These are phyloP conservation scores for Torrubiellomyces zombiae DNA, from an alignment of 2,329 filamentous ascomycete genomes.

Conservation along the genomic window DNA sequence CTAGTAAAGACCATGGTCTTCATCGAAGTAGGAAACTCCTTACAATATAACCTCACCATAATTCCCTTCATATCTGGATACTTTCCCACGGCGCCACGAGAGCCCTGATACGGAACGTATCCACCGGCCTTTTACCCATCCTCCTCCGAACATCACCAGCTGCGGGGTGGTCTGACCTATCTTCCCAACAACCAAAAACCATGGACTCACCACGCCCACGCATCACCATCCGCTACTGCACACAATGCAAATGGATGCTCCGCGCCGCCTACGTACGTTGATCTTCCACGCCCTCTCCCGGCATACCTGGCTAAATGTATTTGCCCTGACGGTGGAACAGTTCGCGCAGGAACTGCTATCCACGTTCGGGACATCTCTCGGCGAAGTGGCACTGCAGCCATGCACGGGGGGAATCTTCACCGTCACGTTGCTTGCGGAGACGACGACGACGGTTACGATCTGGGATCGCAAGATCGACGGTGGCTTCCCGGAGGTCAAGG, in stretches of 20 bases:
- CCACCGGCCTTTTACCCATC: no score
- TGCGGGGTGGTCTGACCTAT: no score
- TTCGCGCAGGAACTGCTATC: conserved; percentile 91
- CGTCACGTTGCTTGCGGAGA: conserved; percentile 54
- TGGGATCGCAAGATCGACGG: conserved; percentile 83
- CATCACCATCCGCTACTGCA: conserved; percentile 82
- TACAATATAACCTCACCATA: no score
- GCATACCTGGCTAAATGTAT: neutral
- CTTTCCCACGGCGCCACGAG: no score
- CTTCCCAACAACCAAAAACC: neutral
- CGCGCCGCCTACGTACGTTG: conserved; percentile 63
- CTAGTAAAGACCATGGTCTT: no score
- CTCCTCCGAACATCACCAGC: no score
- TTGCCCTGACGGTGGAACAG: conserved; percentile 23
- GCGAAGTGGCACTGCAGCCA: conserved; percentile 77
- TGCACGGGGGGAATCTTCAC: conserved; percentile 71
- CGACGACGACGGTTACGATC: no score
- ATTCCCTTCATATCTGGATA: no score
- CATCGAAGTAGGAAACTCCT: no score
- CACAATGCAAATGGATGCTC: conserved; percentile 85
- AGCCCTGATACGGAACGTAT: no score
- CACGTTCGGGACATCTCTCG: conserved; percentile 70
- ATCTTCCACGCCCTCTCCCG: conserved; percentile 2
- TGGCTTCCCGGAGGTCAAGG: conserved; percentile 88
- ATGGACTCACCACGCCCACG: conserved; percentile 33